Conservation (phyloP, 2,329 filamentous ascomycete species). For the Fusarium vanettenii region DNA sequence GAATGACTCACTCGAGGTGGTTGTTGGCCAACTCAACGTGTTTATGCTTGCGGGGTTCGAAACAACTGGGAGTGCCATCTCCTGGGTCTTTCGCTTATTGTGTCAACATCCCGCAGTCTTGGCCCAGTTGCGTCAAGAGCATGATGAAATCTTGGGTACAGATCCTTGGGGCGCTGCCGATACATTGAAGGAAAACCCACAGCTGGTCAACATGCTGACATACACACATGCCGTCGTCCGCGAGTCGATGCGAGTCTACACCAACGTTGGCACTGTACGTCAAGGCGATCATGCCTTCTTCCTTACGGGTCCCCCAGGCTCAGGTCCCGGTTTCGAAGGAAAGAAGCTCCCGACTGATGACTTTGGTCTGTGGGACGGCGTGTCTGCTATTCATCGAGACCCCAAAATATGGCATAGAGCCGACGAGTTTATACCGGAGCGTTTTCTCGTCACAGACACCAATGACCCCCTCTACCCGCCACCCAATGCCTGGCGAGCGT, state of each 20-base stretch:
- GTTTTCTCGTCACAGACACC: conserved; percentile 33
- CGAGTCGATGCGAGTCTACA: conserved; percentile 50
- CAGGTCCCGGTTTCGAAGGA: conserved; percentile 23
- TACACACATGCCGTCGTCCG: conserved; percentile 53
- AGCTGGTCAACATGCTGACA: conserved; percentile 47
- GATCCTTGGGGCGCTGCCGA: conserved; percentile 39
- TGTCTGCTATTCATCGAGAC: conserved; percentile 26
- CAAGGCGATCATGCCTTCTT: conserved; percentile 42
- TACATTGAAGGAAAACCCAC: conserved; percentile 25
- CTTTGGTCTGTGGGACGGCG: conserved; percentile 29
- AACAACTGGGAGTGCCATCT: conserved; percentile 50
- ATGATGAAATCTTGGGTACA: conserved; percentile 48
- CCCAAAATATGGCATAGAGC: conserved; percentile 28
- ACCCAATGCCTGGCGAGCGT: conserved; percentile 62
- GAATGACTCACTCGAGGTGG: conserved; percentile 31
- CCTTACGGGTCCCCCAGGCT: conserved; percentile 31
- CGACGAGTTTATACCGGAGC: conserved; percentile 27
- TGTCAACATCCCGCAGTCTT: conserved; percentile 46
- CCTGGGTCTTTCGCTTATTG: conserved; percentile 48
- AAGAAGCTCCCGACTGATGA: conserved; percentile 46
- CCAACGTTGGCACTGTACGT: conserved; percentile 32
- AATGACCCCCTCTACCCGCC: conserved; percentile 23
- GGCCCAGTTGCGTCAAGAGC: conserved; percentile 49
- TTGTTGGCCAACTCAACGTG: conserved; percentile 49
- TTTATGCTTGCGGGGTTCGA: conserved; percentile 55